Percentiles rank a stretch among this genome's conserved stretches.
Evolutionary conservation across 2,329 filamentous ascomycete species (phyloP).

Genomic region (Aureobasidium pullulans): DNA sequence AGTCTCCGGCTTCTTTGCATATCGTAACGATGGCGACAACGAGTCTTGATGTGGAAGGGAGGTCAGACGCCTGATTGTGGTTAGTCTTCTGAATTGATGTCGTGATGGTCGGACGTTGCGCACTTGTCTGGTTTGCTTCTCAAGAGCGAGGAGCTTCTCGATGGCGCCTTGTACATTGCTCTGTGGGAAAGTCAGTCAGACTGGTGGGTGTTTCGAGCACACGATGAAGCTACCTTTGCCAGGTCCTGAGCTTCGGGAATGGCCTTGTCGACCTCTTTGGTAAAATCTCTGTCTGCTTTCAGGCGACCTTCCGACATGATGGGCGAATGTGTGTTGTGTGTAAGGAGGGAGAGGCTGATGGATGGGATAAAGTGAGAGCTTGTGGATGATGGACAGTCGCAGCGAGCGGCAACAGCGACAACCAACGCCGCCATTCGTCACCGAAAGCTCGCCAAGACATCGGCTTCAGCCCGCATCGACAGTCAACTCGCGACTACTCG

Average conservation of each 20-base stretch:
- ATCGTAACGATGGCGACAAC: conserved; percentile 85
- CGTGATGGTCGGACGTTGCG: conserved; percentile 18
- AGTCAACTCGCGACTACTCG: background rate
- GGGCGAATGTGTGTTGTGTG: background rate
- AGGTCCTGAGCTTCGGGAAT: conserved; percentile 86
- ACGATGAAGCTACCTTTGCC: conserved; percentile 57
- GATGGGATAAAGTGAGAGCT: background rate
- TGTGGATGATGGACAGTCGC: conserved; percentile 1
- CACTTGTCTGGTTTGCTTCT: conserved; percentile 97
- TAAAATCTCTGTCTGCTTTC: conserved; percentile 98
- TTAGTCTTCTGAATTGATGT: background rate
- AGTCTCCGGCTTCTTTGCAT: conserved; percentile 88
- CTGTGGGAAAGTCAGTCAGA: conserved; percentile 35
- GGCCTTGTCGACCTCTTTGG: conserved; percentile 87
- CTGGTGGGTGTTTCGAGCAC: background rate
- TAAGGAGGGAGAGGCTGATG: background rate
- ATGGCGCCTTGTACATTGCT: conserved; percentile 77
- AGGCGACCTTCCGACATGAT: conserved; percentile 68
- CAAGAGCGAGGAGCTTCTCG: conserved; percentile 83
- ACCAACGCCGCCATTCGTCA: conserved; percentile 6
- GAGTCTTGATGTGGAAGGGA: conserved; percentile 86
- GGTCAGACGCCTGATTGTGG: conserved; percentile 71
- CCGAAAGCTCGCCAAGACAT: background rate
- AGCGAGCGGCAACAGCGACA: background rate
- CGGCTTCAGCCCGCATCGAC: background rate